These are phyloP conservation scores for Nakazawaea ambrosiae DNA, from an alignment of 805 yeast genomes.

Conservation along the genomic window DNA sequence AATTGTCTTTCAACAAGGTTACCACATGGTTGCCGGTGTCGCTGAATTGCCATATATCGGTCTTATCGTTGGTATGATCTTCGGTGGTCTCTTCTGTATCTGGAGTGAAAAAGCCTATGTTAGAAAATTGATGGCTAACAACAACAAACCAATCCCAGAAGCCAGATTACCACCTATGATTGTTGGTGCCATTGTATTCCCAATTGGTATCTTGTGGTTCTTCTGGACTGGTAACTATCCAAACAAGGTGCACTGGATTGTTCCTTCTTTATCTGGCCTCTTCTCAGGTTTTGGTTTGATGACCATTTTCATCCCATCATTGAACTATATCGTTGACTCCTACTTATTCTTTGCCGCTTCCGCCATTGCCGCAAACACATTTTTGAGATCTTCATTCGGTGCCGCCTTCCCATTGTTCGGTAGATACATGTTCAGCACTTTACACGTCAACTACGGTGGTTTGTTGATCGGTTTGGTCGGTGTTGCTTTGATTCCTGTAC, in stretches of 20 bases:
- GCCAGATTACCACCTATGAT: constrained; percentile 74
- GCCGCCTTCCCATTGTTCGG: constrained; percentile 59
- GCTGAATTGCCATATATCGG: constrained; percentile 68
- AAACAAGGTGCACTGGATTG: constrained; percentile 61
- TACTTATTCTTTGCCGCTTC: constrained; percentile 54
- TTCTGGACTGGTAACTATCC: constrained; percentile 83
- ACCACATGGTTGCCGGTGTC: constrained; percentile 50
- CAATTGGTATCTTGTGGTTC: constrained; percentile 79
- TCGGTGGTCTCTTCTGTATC: constrained; percentile 49
- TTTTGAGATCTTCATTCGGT: constrained; percentile 51
- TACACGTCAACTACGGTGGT: constrained; percentile 49
- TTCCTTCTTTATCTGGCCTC: constrained; percentile 3
- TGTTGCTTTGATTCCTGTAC: constrained; percentile 45
- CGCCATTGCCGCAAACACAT: constrained; percentile 59
- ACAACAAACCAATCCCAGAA: constrained; percentile 66
- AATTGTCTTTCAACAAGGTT: constrained; percentile 60
- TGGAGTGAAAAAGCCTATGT: constrained; percentile 49
- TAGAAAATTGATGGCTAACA: constrained; percentile 39
- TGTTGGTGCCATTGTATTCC: constrained; percentile 62
- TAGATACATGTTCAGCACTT: constrained; percentile 38
- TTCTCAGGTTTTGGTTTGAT: constrained; percentile 47
- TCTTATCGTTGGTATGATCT: constrained; percentile 59
- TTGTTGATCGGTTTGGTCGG: constrained; percentile 49
- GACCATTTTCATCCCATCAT: constrained; percentile 50
- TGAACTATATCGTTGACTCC: constrained; percentile 56